Base-by-base conservation (phyloP, 345 rosid genomes). In the Pugionium dolabratum region DNA sequence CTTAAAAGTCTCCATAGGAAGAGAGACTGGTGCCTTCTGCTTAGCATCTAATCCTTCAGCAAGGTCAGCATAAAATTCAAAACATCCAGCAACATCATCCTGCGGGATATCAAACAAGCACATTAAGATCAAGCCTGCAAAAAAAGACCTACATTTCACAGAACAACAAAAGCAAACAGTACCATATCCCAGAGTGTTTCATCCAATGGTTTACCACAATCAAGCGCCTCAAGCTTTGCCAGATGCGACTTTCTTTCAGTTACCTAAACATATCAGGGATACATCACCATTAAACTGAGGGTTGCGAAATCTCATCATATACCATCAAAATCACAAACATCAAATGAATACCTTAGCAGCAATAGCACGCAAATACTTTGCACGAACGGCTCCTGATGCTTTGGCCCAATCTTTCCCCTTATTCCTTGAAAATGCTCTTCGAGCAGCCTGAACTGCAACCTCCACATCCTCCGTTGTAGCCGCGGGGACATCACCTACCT, bases 11-110 rank as follows among this genome's bases (percentile, higher is more conserved):
- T 88, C 86, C 91, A 86, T 71, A 4, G 99, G 96, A 76, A 90
- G 85, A 50, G 92, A 82, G 63, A 94, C 66, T 4, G 95, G 92
- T 67, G 86, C 80, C 60, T 85, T 86, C 72, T 85, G 92, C 82
- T 88, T 90, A 51, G 89, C 84, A 81, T 94, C 99, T 73, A 90
- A 74, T 27, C 88, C 95, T 80, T 88, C 96, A 59, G 99, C 99
- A 73, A 94, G 97, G 61, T 84, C 91, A 42, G 99, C 99, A 56
- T 85, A 94, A 73, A 67, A 94, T 65, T 90, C 96, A 62, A 94
- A 90, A 76, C 99, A 94, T 42, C 84, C 92, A 55, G 97, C 87
- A 52, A 88, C 96, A 86, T 94, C 97, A 54, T 90, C 99, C 97
- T 93, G 79, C 31, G 66, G 8, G 51, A 69, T 55, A 85, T 54